phyloP scores from a whole-genome alignment of 164 flowering plant genomes.

The Santalum album region DNA sequence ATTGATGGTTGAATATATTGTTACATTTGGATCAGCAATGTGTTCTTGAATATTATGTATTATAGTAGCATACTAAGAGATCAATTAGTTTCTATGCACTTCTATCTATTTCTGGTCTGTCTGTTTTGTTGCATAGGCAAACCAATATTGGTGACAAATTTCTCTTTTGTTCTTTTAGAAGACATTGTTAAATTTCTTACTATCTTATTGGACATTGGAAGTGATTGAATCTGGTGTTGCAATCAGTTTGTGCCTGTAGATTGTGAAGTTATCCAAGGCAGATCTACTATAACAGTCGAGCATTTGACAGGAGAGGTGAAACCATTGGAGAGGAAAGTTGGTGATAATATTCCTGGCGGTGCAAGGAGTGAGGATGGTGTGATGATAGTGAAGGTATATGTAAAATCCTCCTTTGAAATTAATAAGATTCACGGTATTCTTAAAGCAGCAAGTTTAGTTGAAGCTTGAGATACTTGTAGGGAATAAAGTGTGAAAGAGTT shows the following conservation, averaged over 20 bases:
- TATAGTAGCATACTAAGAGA: too few species aligned
- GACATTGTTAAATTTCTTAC: constrained; percentile 1
- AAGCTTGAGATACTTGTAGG: too few species aligned
- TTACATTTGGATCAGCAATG: too few species aligned
- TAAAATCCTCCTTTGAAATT: neutral
- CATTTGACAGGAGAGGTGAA: constrained; percentile 96
- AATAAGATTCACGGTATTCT: neutral
- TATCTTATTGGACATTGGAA: neutral
- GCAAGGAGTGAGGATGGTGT: constrained; percentile 96
- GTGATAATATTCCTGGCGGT: constrained; percentile 93
- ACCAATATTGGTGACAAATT: too few species aligned
- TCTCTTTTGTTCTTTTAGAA: too few species aligned
- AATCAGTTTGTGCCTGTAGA: constrained; percentile 90
- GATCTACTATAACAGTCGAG: constrained; percentile 86
- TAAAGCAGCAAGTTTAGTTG: too few species aligned
- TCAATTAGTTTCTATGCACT: too few species aligned
- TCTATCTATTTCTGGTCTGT: too few species aligned
- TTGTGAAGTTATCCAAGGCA: constrained; percentile 81
- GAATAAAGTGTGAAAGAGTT: too few species aligned
- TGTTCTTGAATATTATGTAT: too few species aligned
- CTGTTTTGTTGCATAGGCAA: too few species aligned
- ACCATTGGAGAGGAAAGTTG: constrained; percentile 72
- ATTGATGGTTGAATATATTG: too few species aligned
- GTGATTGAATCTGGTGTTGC: constrained; percentile 20
- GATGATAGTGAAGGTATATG: constrained; percentile 80